A percentile compares a stretch with the other conserved stretches of the same genome.
These are phyloP conservation scores for Linnemannia hyalina DNA, from an alignment of 192 early-diverging fungal genomes.

Conservation along the genomic window DNA sequence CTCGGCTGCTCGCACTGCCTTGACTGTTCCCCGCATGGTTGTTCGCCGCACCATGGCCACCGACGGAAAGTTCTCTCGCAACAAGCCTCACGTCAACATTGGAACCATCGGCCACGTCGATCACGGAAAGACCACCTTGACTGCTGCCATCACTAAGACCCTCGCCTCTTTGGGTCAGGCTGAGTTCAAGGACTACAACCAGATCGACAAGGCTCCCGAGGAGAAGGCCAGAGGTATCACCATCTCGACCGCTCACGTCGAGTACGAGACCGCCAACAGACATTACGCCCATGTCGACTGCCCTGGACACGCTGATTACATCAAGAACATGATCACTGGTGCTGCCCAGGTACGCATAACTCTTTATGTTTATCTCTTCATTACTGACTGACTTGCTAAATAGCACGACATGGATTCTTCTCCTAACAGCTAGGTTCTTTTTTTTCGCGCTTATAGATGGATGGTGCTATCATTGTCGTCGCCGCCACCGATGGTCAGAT, in stretches of 20 bases:
- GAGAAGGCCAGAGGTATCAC: conserved; percentile 99
- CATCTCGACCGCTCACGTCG: conserved; percentile 96
- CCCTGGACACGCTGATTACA: conserved; percentile 99
- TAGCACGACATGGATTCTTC: not conserved
- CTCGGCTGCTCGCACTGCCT: conserved; percentile 35
- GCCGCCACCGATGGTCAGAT: conserved; percentile 98
- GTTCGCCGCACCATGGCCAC: conserved; percentile 55
- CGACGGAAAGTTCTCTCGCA: conserved; percentile 75
- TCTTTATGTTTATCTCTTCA: not conserved
- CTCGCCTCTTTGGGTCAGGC: conserved; percentile 84
- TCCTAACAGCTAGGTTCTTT: not conserved
- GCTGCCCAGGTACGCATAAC: conserved; percentile 82
- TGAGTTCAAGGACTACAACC: conserved; percentile 94
- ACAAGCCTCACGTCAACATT: conserved; percentile 98
- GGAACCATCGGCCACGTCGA: conserved; percentile 99
- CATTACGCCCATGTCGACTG: conserved; percentile 99
- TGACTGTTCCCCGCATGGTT: conserved; percentile 51
- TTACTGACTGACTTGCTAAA: not conserved
- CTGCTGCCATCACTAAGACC: conserved; percentile 98
- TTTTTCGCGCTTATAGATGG: conserved; percentile 69
- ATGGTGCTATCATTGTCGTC: conserved; percentile 98
- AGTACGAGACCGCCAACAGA: conserved; percentile 91
- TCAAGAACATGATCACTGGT: conserved; percentile 99
- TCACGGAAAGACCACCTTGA: conserved; percentile 98
- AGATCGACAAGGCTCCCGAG: conserved; percentile 99